Base-by-base conservation (phyloP, 2,329 filamentous ascomycete genomes). In the Trichophyton equinum region DNA sequence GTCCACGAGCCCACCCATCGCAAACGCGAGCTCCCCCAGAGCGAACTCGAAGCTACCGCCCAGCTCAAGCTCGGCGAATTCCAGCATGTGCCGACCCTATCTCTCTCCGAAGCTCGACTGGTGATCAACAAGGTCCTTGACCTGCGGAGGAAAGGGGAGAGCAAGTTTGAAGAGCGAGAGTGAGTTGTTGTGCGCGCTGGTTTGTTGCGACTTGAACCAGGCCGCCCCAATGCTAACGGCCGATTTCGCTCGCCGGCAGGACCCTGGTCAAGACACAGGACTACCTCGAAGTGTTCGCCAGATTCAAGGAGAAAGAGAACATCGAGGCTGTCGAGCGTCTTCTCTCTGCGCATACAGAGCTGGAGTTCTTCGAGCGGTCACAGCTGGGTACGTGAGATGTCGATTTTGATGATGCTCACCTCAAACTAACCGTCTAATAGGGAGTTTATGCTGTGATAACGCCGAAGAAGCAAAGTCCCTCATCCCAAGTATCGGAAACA, bases 381-480 rank as follows among this genome's bases (percentile, higher is more conserved):
- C 90, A 96, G 77, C 80, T 97, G 65, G 92, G 91, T 91, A 79
- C 63, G 80, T 75, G 6, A 38, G 30, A 15, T 44, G 27, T 30
- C 6, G 27, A 30, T 7, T 30, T 7, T 30, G 27, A 7, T 30
- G n/a, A 11, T 6, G 47, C 7, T 13, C 15, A 5, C 8, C 11
- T 13, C 13, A 6, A 18, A 36, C 30, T 59, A 22, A 42, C 38
- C 42, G 4, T 18, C 13, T 18, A 61, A 67, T 70, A 95, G 91
- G 91, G 38, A 95, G 89, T 36, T 79, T 99, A 44, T 96, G 91
- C 75, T 96, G 91, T 72, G 91, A 95, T 69, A 87, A 85, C 51
- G 87, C 90, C 62, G 94, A 99, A 71, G 95, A 99, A 76, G 94
- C 94, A 63, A 96, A 96, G 77, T 96, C 90, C 7, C 81, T 99